Conservation (phyloP, 23 red algal species). For the Cyanidiococcus yangmingshanensis region DNA sequence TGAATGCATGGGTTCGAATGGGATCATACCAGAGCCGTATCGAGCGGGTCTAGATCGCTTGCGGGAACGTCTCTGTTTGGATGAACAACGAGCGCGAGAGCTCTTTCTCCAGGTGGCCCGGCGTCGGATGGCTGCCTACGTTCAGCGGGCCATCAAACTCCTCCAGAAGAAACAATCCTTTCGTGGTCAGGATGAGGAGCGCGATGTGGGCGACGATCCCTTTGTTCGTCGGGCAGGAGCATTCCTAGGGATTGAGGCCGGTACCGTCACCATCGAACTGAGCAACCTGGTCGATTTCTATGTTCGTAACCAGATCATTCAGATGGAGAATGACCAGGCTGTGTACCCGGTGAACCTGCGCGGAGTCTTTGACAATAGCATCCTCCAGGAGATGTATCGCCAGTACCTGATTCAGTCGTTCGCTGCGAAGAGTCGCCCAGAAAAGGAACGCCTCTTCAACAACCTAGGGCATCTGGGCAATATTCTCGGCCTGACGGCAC, state of each 20-base stretch:
- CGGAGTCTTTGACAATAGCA: constrained; percentile 51
- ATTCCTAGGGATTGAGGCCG: constrained; percentile 81
- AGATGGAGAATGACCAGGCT: constrained; percentile 29
- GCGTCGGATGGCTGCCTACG: constrained; percentile 58
- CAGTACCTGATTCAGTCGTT: constrained; percentile 99
- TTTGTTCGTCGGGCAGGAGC: constrained; percentile 83
- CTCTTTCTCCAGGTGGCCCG: constrained; percentile 65
- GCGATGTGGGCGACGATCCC: constrained; percentile 95
- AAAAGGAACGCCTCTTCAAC: constrained; percentile 87
- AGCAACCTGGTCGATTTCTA: constrained; percentile 89
- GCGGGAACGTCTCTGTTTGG: constrained; percentile 50
- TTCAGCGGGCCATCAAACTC: constrained; percentile 53
- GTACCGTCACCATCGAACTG: constrained; percentile 79
- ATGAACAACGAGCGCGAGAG: constrained; percentile 46
- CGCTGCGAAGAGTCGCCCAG: constrained; percentile 57
- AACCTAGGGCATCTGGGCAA: constrained; percentile 61
- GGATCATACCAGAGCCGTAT: constrained; percentile 87
- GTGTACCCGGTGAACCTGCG: constrained; percentile 76
- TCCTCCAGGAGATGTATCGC: constrained; percentile 84
- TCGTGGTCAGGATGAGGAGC: constrained; percentile 72
- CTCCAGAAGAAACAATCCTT: constrained; percentile 59
- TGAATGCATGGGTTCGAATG: constrained; percentile 92
- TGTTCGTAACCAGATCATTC: constrained; percentile 63
- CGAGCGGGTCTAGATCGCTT: constrained; percentile 62
- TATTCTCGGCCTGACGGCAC: constrained; percentile 62